Evolutionary conservation across 2,329 filamentous ascomycete genomes (phyloP).

Genomic region (Cytospora schulzeri): DNA sequence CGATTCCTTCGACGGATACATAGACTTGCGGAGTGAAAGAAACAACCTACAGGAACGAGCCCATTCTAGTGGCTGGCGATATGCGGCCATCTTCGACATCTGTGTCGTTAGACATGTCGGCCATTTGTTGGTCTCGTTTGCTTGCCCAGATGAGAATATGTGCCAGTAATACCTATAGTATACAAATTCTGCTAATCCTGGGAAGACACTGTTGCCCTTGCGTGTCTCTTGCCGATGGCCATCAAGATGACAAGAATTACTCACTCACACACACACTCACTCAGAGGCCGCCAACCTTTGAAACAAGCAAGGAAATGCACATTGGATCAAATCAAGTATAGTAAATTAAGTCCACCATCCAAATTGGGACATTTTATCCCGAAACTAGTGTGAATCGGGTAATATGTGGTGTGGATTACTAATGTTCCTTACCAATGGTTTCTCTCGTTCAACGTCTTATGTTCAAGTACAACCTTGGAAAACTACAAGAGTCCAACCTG

Average conservation of each 20-base stretch:
- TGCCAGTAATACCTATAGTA: no score
- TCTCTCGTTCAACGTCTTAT: neutral
- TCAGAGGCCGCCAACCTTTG: neutral
- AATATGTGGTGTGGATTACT: neutral
- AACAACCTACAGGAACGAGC: slow-evolving; percentile 23
- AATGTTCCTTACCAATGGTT: neutral
- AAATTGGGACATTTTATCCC: neutral
- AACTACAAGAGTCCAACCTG: no score
- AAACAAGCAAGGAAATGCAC: neutral
- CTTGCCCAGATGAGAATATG: neutral
- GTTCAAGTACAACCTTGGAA: no score
- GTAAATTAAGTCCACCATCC: neutral
- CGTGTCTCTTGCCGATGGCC: neutral
- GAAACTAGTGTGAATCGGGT: slow-evolving; percentile 10
- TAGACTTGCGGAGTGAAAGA: no score
- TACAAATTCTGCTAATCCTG: no score
- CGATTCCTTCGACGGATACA: neutral
- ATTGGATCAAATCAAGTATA: neutral
- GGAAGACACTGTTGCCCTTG: neutral
- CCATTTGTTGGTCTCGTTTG: neutral
- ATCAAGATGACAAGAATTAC: no score
- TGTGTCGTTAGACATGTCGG: slow-evolving; percentile 8
- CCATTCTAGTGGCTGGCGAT: slow-evolving; percentile 20
- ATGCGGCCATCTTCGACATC: slow-evolving; percentile 16
- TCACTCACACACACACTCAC: no score